These are phyloP conservation scores for Raffaelea deltoideospora DNA, from an alignment of 2,329 filamentous ascomycete species.

Conservation along the genomic window DNA sequence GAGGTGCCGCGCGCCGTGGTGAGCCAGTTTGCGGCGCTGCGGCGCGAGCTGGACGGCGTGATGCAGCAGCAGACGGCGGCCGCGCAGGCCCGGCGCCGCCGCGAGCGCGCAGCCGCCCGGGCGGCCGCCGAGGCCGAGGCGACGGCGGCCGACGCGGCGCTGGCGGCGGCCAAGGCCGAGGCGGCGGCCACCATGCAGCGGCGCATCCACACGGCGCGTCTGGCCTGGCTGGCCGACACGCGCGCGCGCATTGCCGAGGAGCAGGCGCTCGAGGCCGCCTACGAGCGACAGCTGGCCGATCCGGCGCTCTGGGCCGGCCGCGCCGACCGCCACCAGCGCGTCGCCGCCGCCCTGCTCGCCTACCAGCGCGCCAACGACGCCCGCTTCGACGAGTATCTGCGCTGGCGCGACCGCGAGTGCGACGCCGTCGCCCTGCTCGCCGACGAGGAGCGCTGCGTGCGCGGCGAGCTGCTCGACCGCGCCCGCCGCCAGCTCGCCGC, in stretches of 20 bases:
- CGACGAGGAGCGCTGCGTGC: constrained; percentile 23
- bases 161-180: constrained; percentile 18
- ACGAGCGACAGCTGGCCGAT: constrained; percentile 12
- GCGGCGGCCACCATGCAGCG: constrained; percentile 12
- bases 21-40: neutral
- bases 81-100: constrained; percentile 17
- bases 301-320: constrained; percentile 23
- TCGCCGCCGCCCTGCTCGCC: constrained; percentile 18
- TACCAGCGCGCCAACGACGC: constrained; percentile 26
- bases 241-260: constrained; percentile 24
- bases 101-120: constrained; percentile 14
- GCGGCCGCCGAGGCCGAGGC: constrained; percentile 12
- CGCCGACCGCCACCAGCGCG: constrained; percentile 14
- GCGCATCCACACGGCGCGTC: constrained; percentile 19
- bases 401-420: constrained; percentile 25
- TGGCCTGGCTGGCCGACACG: constrained; percentile 24
- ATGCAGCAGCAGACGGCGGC: constrained; percentile 15
- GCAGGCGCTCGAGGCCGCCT: constrained; percentile 26
- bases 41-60: constrained; percentile 19
- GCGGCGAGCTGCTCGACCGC: constrained; percentile 27
- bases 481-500: constrained; percentile 17
- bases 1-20: constrained; percentile 13
- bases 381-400: constrained; percentile 18
- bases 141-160: constrained; percentile 17
- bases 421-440: constrained; percentile 19